Evolutionary conservation across 1,284 basidiomycete species (phyloP).

Genomic region (Paramarasmius palmivorus): DNA sequence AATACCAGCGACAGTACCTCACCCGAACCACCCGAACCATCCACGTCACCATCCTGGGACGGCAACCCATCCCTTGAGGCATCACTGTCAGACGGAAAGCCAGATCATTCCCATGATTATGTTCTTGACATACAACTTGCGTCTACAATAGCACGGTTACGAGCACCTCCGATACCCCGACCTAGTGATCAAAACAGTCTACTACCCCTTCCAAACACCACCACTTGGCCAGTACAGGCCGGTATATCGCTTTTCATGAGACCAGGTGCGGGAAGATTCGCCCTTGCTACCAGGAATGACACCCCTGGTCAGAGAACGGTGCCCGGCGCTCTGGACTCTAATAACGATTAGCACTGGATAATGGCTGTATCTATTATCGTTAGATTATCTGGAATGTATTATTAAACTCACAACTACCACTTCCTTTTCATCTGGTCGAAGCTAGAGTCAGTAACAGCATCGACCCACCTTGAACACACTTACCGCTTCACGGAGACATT

Average conservation of each 20-base stretch:
- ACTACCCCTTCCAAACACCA: constrained; percentile 63
- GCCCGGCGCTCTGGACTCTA: constrained; percentile 44
- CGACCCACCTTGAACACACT: constrained; percentile 19
- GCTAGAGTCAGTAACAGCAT: not conserved
- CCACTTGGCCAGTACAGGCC: constrained; percentile 49
- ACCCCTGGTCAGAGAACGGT: constrained; percentile 27
- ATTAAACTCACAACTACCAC: constrained; percentile 36
- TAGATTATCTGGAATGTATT: constrained; percentile 15
- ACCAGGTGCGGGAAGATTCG: constrained; percentile 41
- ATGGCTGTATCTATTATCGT: constrained; percentile 10
- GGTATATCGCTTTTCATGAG: constrained; percentile 46
- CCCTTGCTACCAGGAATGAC: constrained; percentile 18
- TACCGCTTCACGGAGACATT: constrained; percentile 73
- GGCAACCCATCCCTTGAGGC: constrained; percentile 19
- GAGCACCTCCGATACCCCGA: constrained; percentile 45
- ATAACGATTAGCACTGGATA: constrained; percentile 31
- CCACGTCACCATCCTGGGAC: constrained; percentile 19
- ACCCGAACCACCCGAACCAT: constrained; percentile 29
- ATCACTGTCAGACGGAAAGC: constrained; percentile 25
- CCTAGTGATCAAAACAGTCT: constrained; percentile 33
- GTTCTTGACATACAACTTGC: constrained; percentile 62
- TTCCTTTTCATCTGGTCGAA: constrained; percentile 63
- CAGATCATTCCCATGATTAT: constrained; percentile 36
- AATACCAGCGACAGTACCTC: constrained; percentile 27
- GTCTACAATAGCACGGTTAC: constrained; percentile 53